These are phyloP conservation scores for Pleurozium schreberi DNA, from an alignment of 225 moss, liverwort and hornwort species.

Conservation along the genomic window DNA sequence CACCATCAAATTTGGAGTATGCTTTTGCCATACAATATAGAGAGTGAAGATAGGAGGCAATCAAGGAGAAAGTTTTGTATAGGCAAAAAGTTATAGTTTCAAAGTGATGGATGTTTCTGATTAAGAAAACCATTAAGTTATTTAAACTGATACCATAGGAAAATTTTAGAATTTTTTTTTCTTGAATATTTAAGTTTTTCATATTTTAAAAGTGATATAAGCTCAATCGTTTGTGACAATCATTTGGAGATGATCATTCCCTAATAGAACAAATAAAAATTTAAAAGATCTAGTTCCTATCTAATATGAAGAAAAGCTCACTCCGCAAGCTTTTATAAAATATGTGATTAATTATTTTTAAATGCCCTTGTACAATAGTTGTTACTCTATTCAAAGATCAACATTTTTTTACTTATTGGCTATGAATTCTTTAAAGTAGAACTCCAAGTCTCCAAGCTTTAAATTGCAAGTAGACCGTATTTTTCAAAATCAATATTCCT, in stretches of 20 bases:
- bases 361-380: background rate
- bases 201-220: background rate
- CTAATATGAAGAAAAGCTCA: background rate
- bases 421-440: background rate
- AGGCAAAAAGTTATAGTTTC: no score
- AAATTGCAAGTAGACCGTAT: background rate
- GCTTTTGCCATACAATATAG: no score
- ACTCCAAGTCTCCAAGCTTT: no score
- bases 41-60: no score
- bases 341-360: background rate
- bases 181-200: background rate
- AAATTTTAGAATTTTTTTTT: background rate
- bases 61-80: no score
- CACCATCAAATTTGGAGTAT: no score
- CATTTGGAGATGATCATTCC: background rate
- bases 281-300: background rate
- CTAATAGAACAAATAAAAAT: background rate
- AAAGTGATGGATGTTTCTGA: no score
- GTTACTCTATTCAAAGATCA: background rate
- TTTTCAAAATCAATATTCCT: background rate
- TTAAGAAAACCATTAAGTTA: background rate
- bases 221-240: background rate
- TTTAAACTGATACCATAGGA: background rate
- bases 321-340: background rate
- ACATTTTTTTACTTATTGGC: background rate